phyloP scores from a whole-genome alignment of 2,329 filamentous ascomycete species.

The Xylariaceae sp. region DNA sequence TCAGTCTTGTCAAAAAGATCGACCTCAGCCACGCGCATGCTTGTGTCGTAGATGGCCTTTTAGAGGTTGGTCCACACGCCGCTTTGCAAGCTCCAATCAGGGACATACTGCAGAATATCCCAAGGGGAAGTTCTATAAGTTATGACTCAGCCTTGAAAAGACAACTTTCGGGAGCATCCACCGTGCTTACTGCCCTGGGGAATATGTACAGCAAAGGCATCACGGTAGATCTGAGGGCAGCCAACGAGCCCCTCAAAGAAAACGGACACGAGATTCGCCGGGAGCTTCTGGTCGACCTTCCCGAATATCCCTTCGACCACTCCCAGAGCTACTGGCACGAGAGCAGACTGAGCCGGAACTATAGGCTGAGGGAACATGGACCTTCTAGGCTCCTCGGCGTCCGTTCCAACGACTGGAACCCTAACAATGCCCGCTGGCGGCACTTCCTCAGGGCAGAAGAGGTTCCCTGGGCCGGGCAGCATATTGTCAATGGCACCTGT shows the following conservation, averaged over 20 bases:
- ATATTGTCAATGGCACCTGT: conserved; percentile 30
- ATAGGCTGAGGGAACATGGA: conserved; percentile 21
- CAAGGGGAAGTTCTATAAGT: neutral
- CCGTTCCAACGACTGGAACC: conserved; percentile 16
- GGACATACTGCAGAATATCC: neutral
- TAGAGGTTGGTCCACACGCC: conserved; percentile 29
- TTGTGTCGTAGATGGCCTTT: conserved; percentile 10
- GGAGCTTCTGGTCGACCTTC: conserved; percentile 27
- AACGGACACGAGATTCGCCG: neutral
- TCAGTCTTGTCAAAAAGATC: conserved; percentile 2
- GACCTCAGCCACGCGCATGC: conserved; percentile 2
- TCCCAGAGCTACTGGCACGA: conserved; percentile 34
- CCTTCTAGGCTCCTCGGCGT: conserved; percentile 27
- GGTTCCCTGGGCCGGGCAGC: conserved; percentile 39
- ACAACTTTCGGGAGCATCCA: conserved; percentile 1
- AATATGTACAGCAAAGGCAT: conserved; percentile 5
- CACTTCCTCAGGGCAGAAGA: conserved; percentile 35
- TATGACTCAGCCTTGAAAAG: neutral
- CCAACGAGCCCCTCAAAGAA: conserved; percentile 7
- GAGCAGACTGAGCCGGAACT: conserved; percentile 22
- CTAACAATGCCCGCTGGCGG: conserved; percentile 33
- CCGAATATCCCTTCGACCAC: conserved; percentile 38
- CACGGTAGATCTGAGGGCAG: conserved; percentile 4
- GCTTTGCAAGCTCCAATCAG: conserved; percentile 13
- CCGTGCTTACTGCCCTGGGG: conserved; percentile 2